Percentiles rank a stretch among this genome's conserved stretches.
Evolutionary conservation across 2,329 filamentous ascomycete genomes (phyloP).

Genomic region (Aaosphaeria arxii): DNA sequence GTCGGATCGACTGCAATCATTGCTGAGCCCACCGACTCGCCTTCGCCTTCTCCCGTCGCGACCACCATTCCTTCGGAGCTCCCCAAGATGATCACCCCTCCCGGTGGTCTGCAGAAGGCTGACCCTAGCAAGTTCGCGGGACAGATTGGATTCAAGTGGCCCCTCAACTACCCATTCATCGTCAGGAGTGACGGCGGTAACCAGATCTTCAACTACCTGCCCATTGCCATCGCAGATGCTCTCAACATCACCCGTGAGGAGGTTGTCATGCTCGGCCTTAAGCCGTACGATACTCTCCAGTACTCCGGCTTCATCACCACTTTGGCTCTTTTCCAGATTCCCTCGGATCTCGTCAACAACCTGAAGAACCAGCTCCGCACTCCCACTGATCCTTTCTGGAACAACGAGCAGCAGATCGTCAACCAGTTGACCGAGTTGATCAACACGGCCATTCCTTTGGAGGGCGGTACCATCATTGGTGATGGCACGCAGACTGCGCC

Average conservation of each 20-base stretch:
- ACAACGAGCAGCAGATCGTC: conserved; percentile 64
- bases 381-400: conserved; percentile 72
- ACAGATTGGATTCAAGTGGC: conserved; percentile 79
- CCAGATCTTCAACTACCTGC: conserved; percentile 81
- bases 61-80: conserved; percentile 63
- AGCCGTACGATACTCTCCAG: conserved; percentile 70
- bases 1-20: conserved; percentile 60
- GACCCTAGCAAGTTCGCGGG: conserved; percentile 69
- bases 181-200: conserved; percentile 67
- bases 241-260: conserved; percentile 51
- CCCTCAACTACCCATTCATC: conserved; percentile 82
- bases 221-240: conserved; percentile 65
- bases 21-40: conserved; percentile 50
- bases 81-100: conserved; percentile 73
- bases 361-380: conserved; percentile 68
- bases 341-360: conserved; percentile 46
- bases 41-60: conserved; percentile 41
- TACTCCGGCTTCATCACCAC: conserved; percentile 79
- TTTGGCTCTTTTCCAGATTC: conserved; percentile 56
- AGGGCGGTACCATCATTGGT: conserved; percentile 46
- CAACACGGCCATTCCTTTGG: conserved; percentile 76
- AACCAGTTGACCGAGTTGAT: conserved; percentile 74
- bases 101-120: conserved; percentile 51
- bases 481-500: conserved; percentile 40
- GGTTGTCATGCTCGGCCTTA: conserved; percentile 67